These are phyloP conservation scores for Takashimella tepidaria DNA, from an alignment of 1,284 basidiomycete species.

Conservation along the genomic window DNA sequence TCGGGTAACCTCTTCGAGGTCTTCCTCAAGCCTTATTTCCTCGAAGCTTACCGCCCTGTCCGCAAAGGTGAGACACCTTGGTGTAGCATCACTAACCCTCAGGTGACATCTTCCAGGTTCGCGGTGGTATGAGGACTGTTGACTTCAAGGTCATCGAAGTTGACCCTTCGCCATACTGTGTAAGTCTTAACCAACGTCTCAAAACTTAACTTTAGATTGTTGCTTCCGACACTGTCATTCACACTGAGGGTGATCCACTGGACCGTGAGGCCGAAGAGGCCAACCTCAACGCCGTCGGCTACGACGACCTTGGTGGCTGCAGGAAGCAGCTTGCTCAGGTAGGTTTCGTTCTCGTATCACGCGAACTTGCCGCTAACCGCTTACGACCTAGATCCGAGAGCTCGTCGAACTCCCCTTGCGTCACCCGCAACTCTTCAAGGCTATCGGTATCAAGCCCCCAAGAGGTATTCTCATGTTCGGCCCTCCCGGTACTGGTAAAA, in stretches of 20 bases:
- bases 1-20: slow-evolving; percentile 99
- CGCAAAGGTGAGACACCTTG: slow-evolving; percentile 33
- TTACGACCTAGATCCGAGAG: slow-evolving; percentile 68
- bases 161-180: slow-evolving; percentile 43
- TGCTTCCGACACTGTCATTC: slow-evolving; percentile 44
- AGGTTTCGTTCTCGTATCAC: too few species aligned
- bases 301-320: slow-evolving; percentile 98
- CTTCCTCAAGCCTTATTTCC: slow-evolving; percentile 97
- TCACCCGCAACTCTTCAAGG: slow-evolving; percentile 99
- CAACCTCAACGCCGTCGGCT: slow-evolving; percentile 93
- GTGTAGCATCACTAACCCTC: slow-evolving; percentile 52
- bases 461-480: slow-evolving; percentile 96
- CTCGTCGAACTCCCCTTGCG: slow-evolving; percentile 95
- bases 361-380: neutral
- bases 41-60: slow-evolving; percentile 61
- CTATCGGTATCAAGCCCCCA: slow-evolving; percentile 99
- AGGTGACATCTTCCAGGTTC: slow-evolving; percentile 98
- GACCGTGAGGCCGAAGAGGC: slow-evolving; percentile 99
- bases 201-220: slow-evolving; percentile 29
- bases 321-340: slow-evolving; percentile 96
- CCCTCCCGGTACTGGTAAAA: slow-evolving; percentile 95
- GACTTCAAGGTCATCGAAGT: slow-evolving; percentile 77
- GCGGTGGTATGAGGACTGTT: slow-evolving; percentile 94
- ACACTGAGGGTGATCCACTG: slow-evolving; percentile 87
- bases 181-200: slow-evolving; percentile 10